These are phyloP conservation scores for Saccharomyces hybrid DNA, from an alignment of 1,139 yeast species.

Conservation along the genomic window DNA sequence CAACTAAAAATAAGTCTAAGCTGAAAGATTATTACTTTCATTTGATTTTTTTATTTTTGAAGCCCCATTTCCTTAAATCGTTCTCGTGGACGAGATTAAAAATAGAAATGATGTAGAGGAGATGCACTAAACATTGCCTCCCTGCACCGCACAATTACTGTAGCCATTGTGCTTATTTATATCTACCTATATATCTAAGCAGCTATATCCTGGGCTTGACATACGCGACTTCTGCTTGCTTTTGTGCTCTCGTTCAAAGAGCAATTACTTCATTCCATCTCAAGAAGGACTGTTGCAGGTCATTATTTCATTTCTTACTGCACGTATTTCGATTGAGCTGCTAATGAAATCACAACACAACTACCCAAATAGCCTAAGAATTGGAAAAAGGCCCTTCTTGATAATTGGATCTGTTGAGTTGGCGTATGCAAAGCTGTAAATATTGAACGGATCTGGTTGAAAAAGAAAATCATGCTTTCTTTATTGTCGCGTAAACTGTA, in stretches of 20 bases:
- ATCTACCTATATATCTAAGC: not conserved
- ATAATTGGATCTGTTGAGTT: conserved; percentile 25
- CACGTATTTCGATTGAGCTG: conserved; percentile 25
- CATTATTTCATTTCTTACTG: conserved; percentile 5
- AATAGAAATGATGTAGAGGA: not conserved
- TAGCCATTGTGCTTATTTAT: not conserved
- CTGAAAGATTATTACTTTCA: not conserved
- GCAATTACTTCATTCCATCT: not conserved
- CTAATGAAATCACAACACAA: conserved; percentile 29
- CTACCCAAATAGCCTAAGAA: conserved; percentile 30
- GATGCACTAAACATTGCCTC: not conserved
- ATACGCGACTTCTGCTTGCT: not conserved
- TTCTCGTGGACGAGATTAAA: not conserved
- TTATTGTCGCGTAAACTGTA: not conserved
- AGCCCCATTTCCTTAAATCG: not conserved
- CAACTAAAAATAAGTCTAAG: not conserved
- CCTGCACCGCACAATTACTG: not conserved
- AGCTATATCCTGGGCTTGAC: not conserved
- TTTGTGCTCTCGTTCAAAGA: not conserved
- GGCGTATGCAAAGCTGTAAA: conserved; percentile 28
- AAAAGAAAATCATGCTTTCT: conserved; percentile 20
- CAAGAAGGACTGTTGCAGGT: not conserved
- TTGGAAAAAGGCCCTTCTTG: conserved; percentile 31
- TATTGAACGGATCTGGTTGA: conserved; percentile 27
- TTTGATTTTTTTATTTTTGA: not conserved